Evolutionary conservation across 1,139 yeast genomes (phyloP).

Genomic region (Eremothecium gossypii): DNA sequence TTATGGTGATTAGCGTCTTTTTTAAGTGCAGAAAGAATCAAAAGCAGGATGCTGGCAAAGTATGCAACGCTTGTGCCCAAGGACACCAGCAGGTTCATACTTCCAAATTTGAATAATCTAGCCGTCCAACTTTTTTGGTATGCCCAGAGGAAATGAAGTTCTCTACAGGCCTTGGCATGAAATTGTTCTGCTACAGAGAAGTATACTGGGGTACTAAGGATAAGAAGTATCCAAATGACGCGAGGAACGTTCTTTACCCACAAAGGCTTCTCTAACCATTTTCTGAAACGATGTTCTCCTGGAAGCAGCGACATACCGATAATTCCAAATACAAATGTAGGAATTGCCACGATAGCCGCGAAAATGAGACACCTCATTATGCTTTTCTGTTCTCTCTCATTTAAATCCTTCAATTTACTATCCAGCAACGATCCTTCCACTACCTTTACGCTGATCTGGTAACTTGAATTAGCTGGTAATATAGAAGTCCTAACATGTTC

Average conservation of each 20-base stretch:
- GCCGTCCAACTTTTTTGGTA: conserved; percentile 46
- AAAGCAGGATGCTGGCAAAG: conserved; percentile 53
- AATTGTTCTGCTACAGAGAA: conserved; percentile 68
- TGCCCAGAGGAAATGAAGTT: conserved; percentile 48
- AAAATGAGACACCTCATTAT: conserved; percentile 41
- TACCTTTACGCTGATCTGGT: conserved; percentile 44
- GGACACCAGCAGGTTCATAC: conserved; percentile 66
- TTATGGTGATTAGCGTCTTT: conserved; percentile 12
- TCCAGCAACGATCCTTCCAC: conserved; percentile 52
- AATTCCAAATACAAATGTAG: conserved; percentile 61
- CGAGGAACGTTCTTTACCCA: conserved; percentile 59
- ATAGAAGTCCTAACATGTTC: conserved; percentile 37
- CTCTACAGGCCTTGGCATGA: conserved; percentile 57
- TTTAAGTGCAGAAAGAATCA: conserved; percentile 42
- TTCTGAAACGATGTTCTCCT: conserved; percentile 34
- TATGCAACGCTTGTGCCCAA: conserved; percentile 68
- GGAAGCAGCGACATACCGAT: conserved; percentile 60
- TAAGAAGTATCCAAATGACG: conserved; percentile 55
- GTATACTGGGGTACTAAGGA: conserved; percentile 64
- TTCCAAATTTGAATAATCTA: conserved; percentile 59
- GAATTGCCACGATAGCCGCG: conserved; percentile 49
- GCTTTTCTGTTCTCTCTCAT: conserved; percentile 40
- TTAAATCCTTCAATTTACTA: conserved; percentile 48
- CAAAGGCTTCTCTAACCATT: conserved; percentile 51
- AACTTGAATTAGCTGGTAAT: conserved; percentile 25